Conservation (phyloP, 2,329 filamentous ascomycete species). For the Penicillium frequentans region DNA sequence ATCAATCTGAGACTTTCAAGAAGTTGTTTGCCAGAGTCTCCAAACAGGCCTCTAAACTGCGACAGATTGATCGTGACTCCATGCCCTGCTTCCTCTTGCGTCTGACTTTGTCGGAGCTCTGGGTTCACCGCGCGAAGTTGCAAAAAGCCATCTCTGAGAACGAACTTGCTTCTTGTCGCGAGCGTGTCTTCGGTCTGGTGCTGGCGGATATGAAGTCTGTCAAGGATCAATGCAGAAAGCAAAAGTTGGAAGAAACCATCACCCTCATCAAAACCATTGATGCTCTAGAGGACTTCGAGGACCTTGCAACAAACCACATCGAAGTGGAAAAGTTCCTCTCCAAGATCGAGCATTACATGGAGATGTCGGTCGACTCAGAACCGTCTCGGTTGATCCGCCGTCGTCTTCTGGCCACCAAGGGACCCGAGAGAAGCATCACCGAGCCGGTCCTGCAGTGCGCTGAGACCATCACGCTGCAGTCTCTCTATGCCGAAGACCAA, state of each 20-base stretch:
- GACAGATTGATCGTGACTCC: constrained; percentile 33
- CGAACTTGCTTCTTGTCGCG: constrained; percentile 33
- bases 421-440: constrained; percentile 26
- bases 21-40: constrained; percentile 35
- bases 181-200: constrained; percentile 35
- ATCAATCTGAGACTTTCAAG: constrained; percentile 35
- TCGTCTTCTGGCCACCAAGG: constrained; percentile 34
- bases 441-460: constrained; percentile 34
- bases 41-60: constrained; percentile 30
- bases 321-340: constrained; percentile 37
- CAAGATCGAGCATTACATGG: constrained; percentile 38
- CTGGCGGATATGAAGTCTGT: constrained; percentile 37
- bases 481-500: constrained; percentile 40
- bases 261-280: constrained; percentile 39
- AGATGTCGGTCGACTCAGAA: constrained; percentile 33
- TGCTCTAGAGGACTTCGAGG: constrained; percentile 42
- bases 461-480: constrained; percentile 35
- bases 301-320: constrained; percentile 33
- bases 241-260: constrained; percentile 33
- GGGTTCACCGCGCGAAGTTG: constrained; percentile 33
- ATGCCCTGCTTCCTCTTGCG: constrained; percentile 39
- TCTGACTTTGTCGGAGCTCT: constrained; percentile 36
- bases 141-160: constrained; percentile 27
- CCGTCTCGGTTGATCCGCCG: constrained; percentile 32
- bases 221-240: constrained; percentile 36